Evolutionary conservation across 2,329 filamentous ascomycete species (phyloP), one percentile per base, ranked within the genome.

Genomic region (Hypoxylon sp.): DNA sequence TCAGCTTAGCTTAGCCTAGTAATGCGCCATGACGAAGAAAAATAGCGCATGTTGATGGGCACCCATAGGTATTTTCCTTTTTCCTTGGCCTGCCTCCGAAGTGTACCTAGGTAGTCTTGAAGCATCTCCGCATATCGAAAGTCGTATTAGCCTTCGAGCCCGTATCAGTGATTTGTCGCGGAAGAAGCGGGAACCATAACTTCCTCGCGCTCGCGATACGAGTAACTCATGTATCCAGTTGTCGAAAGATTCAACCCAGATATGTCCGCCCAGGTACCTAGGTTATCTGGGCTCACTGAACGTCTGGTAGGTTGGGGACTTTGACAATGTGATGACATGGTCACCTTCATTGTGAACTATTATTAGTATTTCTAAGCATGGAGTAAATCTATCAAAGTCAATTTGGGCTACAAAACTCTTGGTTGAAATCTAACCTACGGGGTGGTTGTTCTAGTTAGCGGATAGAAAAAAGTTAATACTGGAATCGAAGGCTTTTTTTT

Each of bases 1-100:
- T 57, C 54, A 57, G 43, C 43, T 21, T 57, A 29, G 8, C 30
- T 45, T 19, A 45, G 45, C 14, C 27, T 9, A n/a, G 48, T 14
- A n/a, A 27, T n/a, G 11, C 21, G 12, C 30, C 25, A 39, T 21
- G 12, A 9, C 11, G 19, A 25, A 52, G 21, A 39, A 12, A 29
- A 30, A 48, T 12, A 48, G 16, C 11, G n/a, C 1, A 16, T 30
- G 11, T 8, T 46, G 3, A 25, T 12, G 21, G 21, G 9, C 2
- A 23, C 25, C 21, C 25, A n/a, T n/a, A n/a, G n/a, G 5, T 46
- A 14, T 25, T 46, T 12, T 27, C 11, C 43, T 2, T 27, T 11
- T 5, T 46, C 14, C 5, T 46, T n/a, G 21, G 6, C 11, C 21
- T 14, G 21, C 11, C 11, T 46, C 21, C 21, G 12, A 16, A 46